Evolutionary conservation across 2,329 filamentous ascomycete genomes (phyloP), one percentile per base, ranked within the genome.

Genomic region (Bisporella sp.): DNA sequence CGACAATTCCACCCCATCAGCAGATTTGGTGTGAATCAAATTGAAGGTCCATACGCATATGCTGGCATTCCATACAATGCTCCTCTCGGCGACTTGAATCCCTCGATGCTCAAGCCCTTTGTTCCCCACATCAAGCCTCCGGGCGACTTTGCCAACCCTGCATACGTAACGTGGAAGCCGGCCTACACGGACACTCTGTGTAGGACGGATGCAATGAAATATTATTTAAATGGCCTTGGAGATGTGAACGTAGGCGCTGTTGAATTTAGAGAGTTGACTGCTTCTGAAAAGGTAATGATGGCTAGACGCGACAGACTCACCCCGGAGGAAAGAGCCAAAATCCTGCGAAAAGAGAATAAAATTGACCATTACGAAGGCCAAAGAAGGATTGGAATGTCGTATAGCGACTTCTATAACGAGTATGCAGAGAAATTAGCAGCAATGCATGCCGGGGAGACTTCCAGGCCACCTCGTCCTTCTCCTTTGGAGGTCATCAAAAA

Each of bases 191-290:
- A 66, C 43, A 65, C 61, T 11, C 45, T 66, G 6, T 48, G 61
- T 13, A 48, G 53, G 7, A 32, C 52, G 5, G 46, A 52, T 31
- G 57, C 57, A 31, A 39, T 48, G 3, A 55, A 60, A 31, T 65
- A 65, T 52, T 66, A 62, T 51, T 63, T 63, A 2, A 43, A 53
- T 30, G 61, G 62, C 7, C 55, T 60, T 13, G 42, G n/a, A 12
- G 56, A 60, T 35, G 60, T 62, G 48, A 57, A 44, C 39, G 56
- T 54, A 28, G 39, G 50, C 32, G 58, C 45, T 13, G 54, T 46
- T 32, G 54, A 54, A 28, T 44, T 64, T n/a, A 53, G 56, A 6
- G 43, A 35, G 9, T 45, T 50, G 7, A 47, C 54, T 9, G 50
- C 45, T 42, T 46, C 52, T 11, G 35, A 53, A 33, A 57, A 57